Conservation (phyloP, 805 yeast genomes). For the Kregervanrija pseudodelftensis region DNA sequence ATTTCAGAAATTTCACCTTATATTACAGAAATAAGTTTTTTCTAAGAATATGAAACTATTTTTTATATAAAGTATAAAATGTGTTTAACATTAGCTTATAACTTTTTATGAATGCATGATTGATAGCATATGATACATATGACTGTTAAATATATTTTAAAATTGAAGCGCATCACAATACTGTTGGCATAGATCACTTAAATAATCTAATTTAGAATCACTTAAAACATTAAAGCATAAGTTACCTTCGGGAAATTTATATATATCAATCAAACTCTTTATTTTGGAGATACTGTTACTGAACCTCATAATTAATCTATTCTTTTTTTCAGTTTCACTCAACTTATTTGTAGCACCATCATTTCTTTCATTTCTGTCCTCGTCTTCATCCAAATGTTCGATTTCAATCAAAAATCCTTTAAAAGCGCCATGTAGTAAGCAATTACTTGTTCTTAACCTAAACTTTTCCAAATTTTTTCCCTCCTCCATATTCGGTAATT, state of each 20-base stretch:
- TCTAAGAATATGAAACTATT: no score
- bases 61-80: no score
- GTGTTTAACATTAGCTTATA: no score
- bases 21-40: no score
- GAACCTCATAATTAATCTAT: slow-evolving; percentile 24
- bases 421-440: slow-evolving; percentile 67
- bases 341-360: slow-evolving; percentile 6
- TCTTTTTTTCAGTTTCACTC: slow-evolving; percentile 14
- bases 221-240: slow-evolving; percentile 31
- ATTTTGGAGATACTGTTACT: slow-evolving; percentile 28
- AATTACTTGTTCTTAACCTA: slow-evolving; percentile 57
- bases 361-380: slow-evolving; percentile 7
- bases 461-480: slow-evolving; percentile 35
- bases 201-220: slow-evolving; percentile 30
- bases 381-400: slow-evolving; percentile 30
- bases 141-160: slow-evolving; percentile 6
- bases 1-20: no score
- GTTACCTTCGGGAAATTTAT: slow-evolving; percentile 30
- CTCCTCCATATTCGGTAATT: slow-evolving; percentile 13
- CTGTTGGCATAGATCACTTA: slow-evolving; percentile 33
- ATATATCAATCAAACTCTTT: slow-evolving; percentile 24
- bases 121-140: background rate
- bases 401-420: slow-evolving; percentile 63
- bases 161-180: slow-evolving; percentile 34
- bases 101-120: no score